Conservation (phyloP, 1,284 basidiomycete genomes). For the Puccinia polysora region DNA sequence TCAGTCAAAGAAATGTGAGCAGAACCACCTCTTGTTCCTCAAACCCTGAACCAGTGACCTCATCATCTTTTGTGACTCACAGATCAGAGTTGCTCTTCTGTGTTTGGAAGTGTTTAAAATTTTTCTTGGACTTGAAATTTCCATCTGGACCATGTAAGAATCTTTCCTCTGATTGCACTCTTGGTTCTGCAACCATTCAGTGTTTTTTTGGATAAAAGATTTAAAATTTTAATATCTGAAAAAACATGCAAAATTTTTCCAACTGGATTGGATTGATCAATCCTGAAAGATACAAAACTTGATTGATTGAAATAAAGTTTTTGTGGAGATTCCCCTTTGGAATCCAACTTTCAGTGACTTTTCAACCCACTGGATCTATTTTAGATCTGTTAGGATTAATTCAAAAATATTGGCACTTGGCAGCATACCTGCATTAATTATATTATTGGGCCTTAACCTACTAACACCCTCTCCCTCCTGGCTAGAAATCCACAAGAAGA, state of each 20-base stretch:
- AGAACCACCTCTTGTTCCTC: neutral
- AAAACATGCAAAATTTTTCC: too few species aligned
- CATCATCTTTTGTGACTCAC: too few species aligned
- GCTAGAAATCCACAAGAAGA: constrained; percentile 45
- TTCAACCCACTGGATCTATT: neutral
- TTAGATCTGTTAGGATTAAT: neutral
- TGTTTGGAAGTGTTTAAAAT: constrained; percentile 44
- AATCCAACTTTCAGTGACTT: constrained; percentile 44
- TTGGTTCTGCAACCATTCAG: neutral
- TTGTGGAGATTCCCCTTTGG: constrained; percentile 47
- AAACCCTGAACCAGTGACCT: too few species aligned
- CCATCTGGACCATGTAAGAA: constrained; percentile 44
- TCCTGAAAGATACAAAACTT: constrained; percentile 44
- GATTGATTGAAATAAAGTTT: constrained; percentile 41
- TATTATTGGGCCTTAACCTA: constrained; percentile 43
- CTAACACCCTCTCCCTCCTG: constrained; percentile 47
- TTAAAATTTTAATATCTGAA: neutral
- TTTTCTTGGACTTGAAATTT: constrained; percentile 46
- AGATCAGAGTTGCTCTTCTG: constrained; percentile 44
- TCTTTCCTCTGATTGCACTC: neutral
- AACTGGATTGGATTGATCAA: too few species aligned
- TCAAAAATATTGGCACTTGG: neutral
- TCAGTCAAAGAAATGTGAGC: constrained; percentile 27
- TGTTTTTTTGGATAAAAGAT: neutral
- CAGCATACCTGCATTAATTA: constrained; percentile 44